Percentiles rank a stretch among this genome's conserved stretches.
These are phyloP conservation scores for Hyaloscypha bicolor DNA, from an alignment of 495 filamentous ascomycete genomes.

Conservation along the genomic window DNA sequence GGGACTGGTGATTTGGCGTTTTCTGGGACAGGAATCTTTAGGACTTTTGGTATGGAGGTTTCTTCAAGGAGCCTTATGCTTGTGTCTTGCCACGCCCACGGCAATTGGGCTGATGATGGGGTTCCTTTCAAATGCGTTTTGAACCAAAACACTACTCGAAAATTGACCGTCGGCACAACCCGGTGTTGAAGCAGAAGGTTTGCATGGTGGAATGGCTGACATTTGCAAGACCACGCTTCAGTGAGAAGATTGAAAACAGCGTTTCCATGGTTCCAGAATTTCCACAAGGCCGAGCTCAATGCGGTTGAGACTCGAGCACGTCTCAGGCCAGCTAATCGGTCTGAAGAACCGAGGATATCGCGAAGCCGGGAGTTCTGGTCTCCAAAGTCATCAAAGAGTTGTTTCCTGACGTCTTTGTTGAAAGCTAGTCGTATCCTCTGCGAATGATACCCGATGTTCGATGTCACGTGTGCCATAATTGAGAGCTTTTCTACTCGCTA, in stretches of 20 bases:
- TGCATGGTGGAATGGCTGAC: constrained; percentile 18
- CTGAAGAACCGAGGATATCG: constrained; percentile 12
- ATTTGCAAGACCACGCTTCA: constrained; percentile 21
- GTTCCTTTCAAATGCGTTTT: constrained; percentile 9
- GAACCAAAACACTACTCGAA: constrained; percentile 31
- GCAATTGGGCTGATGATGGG: not conserved
- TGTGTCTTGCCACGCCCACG: constrained; percentile 32
- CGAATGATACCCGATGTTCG: constrained; percentile 18
- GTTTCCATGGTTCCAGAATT: constrained; percentile 23
- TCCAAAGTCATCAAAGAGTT: constrained; percentile 18
- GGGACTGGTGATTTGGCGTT: constrained; percentile 1
- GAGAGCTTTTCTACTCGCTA: not conserved
- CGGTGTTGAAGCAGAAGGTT: constrained; percentile 23
- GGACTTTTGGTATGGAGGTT: not conserved
- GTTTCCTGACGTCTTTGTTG: constrained; percentile 17
- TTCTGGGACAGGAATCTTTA: not conserved
- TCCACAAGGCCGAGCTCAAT: constrained; percentile 5
- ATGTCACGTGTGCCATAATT: not conserved
- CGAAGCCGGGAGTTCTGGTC: constrained; percentile 10
- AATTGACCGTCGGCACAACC: constrained; percentile 22
- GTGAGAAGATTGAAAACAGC: constrained; percentile 12
- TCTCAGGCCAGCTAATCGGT: constrained; percentile 14
- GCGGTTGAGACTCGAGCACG: not conserved
- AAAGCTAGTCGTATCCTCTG: constrained; percentile 17
- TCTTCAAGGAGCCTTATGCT: constrained; percentile 29